Base-by-base conservation (phyloP, 1,284 basidiomycete genomes). In the Takashimella koratensis region DNA sequence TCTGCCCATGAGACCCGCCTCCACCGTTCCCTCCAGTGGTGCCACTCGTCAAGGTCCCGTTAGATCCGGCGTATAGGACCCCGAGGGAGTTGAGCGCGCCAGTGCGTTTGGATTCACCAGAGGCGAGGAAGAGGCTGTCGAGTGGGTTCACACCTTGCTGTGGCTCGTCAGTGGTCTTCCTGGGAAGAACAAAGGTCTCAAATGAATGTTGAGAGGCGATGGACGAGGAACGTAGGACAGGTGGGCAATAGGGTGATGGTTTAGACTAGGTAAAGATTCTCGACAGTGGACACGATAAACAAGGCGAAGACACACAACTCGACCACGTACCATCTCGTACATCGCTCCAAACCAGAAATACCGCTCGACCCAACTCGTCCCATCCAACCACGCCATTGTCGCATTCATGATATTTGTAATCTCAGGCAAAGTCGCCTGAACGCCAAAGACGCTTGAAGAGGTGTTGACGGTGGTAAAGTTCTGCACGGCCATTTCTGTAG, bases 281-380 rank as follows among this genome's bases (percentile, higher is more conserved):
- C n/a, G n/a, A n/a, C n/a, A n/a, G n/a, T n/a, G n/a, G n/a, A n/a
- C n/a, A n/a, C n/a, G n/a, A n/a, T n/a, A n/a, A n/a, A n/a, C n/a
- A n/a, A 19, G 21, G 13, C 22, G 26, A 3, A 23, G 22, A 41
- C 40, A 41, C 40, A 20, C 45, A 41, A 19, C 36, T 13, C 12
- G 30, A 26, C 6, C 27, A 58, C 64, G 56, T 22, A 65, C 66
- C 64, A 67, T 64, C 12, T 67, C 63, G 51, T 67, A 70, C 75
- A 78, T 78, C 11, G 77, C 78, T 5, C 78, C 79, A 53, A 78
- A 80, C 77, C 78, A 80, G n/a, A 78, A 71, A 56, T 79, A 79
- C 10, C 79, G 70, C 56, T 80, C 79, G 13, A 80, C 72, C 75
- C 76, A 80, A 20, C 65, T 59, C 2, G 76, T 75, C 16, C 48